Evolutionary conservation across 2,329 filamentous ascomycete genomes (phyloP).

Genomic region (Aspergillus chevalieri): DNA sequence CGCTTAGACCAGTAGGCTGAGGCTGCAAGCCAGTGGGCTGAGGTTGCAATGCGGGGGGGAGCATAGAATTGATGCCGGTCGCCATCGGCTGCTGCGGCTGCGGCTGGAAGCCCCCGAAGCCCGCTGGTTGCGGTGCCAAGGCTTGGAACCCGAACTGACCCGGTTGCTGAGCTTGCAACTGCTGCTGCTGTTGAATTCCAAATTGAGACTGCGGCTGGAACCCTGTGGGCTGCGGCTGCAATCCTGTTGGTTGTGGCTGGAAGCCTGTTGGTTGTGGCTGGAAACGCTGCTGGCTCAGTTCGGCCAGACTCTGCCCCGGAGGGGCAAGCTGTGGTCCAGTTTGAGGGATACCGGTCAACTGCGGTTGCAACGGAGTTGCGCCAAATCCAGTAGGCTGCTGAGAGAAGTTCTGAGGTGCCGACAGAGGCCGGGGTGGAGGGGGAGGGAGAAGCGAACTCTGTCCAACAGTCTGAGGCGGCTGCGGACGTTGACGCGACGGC

Average conservation of each 20-base stretch:
- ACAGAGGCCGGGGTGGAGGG: conserved; percentile 73
- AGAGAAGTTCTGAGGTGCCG: conserved; percentile 72
- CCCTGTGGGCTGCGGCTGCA: conserved; percentile 44
- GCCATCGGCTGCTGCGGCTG: conserved; percentile 46
- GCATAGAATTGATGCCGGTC: conserved; percentile 47
- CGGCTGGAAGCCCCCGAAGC: conserved; percentile 43
- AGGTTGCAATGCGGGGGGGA: conserved; percentile 41
- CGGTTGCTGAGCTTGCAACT: conserved; percentile 40
- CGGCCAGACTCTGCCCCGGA: conserved; percentile 69
- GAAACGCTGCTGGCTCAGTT: conserved; percentile 60
- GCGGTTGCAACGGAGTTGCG: conserved; percentile 70
- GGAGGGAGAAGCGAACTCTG: conserved; percentile 64
- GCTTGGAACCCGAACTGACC: conserved; percentile 39
- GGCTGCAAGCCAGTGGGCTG: conserved; percentile 41
- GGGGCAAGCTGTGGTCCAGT: conserved; percentile 56
- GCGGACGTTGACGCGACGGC: conserved; percentile 60
- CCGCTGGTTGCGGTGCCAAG: conserved; percentile 50
- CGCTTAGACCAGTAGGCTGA: conserved; percentile 47
- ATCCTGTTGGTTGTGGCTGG: conserved; percentile 34
- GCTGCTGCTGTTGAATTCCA: conserved; percentile 43
- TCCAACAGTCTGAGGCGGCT: conserved; percentile 59
- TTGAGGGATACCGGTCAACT: conserved; percentile 69
- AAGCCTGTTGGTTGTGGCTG: conserved; percentile 63
- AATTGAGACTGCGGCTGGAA: conserved; percentile 43
- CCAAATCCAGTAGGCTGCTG: conserved; percentile 67